These are phyloP conservation scores for Neofusicoccum ribis DNA, from an alignment of 2,329 filamentous ascomycete species.

Conservation along the genomic window DNA sequence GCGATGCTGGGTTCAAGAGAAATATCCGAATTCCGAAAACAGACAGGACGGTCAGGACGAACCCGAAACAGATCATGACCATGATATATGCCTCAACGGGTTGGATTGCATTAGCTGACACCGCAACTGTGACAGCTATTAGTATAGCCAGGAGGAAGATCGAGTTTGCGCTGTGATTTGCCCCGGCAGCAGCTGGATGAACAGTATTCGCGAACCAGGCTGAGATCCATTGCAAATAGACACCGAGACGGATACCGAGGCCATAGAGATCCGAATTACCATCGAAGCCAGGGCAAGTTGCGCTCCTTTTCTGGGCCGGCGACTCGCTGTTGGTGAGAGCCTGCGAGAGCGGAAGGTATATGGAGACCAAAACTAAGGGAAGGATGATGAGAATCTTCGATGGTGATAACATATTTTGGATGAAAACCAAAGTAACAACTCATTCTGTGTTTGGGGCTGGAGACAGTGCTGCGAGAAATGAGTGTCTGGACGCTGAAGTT, in stretches of 20 bases:
- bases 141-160: constrained; percentile 27
- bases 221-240: constrained; percentile 34
- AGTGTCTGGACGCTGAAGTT: no score
- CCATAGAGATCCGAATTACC: constrained; percentile 36
- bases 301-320: not conserved
- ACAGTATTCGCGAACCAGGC: constrained; percentile 28
- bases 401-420: no score
- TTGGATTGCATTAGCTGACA: constrained; percentile 21
- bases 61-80: constrained; percentile 27
- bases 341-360: not conserved
- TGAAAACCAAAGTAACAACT: no score
- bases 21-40: not conserved
- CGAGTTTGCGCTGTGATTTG: constrained; percentile 22
- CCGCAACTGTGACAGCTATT: constrained; percentile 25
- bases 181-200: constrained; percentile 24
- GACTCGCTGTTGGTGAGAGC: no score
- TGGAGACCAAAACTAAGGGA: no score
- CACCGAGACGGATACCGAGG: constrained; percentile 34
- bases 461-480: no score
- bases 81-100: constrained; percentile 28
- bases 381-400: no score
- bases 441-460: no score
- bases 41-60: not conserved
- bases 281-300: constrained; percentile 20
- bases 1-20: not conserved